A percentile compares a stretch with the other conserved stretches of the same genome.
Evolutionary conservation across 345 rosid genomes (phyloP).

Genomic region (Alliaria petiolata): DNA sequence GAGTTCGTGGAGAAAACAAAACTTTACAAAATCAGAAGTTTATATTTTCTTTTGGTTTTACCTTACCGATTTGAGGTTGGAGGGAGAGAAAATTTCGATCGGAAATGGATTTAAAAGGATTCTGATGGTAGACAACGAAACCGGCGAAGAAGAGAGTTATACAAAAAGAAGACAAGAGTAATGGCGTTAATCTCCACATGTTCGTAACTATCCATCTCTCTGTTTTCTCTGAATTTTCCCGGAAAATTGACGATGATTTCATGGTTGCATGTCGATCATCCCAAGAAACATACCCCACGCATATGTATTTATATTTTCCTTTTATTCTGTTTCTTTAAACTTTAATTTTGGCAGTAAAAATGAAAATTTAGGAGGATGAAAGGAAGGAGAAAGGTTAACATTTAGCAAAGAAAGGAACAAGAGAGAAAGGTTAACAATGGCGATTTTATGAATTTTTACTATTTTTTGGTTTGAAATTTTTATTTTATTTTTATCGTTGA

Average conservation of each 20-base stretch:
- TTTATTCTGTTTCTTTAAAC: constrained; percentile 2
- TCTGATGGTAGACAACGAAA: constrained; percentile 52
- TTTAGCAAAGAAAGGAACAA: too few species aligned
- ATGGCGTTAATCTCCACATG: constrained; percentile 37
- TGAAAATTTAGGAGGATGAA: neutral
- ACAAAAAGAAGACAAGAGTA: constrained; percentile 42
- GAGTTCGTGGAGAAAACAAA: neutral
- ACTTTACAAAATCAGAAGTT: neutral
- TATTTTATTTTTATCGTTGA: neutral
- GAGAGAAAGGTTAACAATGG: neutral
- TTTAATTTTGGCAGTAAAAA: neutral
- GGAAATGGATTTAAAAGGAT: constrained; percentile 36
- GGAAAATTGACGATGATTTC: constrained; percentile 29
- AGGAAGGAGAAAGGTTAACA: neutral
- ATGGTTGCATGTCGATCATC: constrained; percentile 36
- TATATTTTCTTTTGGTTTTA: neutral
- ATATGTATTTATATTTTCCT: neutral
- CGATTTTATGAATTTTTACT: neutral
- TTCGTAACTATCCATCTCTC: constrained; percentile 34
- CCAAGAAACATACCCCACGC: constrained; percentile 19
- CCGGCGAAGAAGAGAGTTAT: constrained; percentile 48
- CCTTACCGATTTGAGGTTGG: constrained; percentile 34
- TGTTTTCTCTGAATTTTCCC: constrained; percentile 28
- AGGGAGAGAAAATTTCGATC: constrained; percentile 26
- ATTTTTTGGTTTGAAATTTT: neutral